Base-by-base conservation (phyloP, 192 early-diverging fungal genomes). In the Umbelopsis isabellina region DNA sequence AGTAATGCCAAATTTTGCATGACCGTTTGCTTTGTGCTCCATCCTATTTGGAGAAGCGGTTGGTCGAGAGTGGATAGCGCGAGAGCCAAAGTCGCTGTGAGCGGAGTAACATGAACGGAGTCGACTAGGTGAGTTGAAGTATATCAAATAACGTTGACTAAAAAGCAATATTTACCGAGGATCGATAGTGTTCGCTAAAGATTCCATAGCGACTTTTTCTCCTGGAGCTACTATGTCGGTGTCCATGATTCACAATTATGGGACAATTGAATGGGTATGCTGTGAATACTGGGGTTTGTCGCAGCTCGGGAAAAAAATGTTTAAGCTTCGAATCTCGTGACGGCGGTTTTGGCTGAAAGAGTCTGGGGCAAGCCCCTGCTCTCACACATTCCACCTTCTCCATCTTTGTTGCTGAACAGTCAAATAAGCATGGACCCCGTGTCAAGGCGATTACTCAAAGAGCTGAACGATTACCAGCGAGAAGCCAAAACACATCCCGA, bases 401-500 rank as follows among this genome's bases (percentile, higher is more conserved):
- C 35, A 37, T 65, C 64, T 20, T 48, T 66, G 8, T 20, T 2
- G 25, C 49, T 51, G n/a, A 27, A 18, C 33, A 30, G 1, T 18
- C 49, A 68, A 6, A 0, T 37, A 65, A 85, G 75, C 77, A 82
- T 81, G 74, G 81, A 85, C 44, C 66, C 84, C 10, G 83, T 86
- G 15, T 76, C 81, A n/a, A 76, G 83, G 55, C 74, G 88, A 61
- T 79, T 90, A 74, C 66, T 90, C 46, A 90, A 90, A 75, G 88
- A 90, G 70, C 74, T 86, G 30, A 77, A 78, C 27, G 87, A 87
- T 64, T 82, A 77, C 68, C 84, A 85, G 70, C 78, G 80, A 23
- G 84, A 87, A 45, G 76, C 80, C 3, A 66, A 58, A 16, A 80
- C 73, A 10, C 82, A 86, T 33, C 81, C 84, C 18, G 84, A 90